phyloP scores from a whole-genome alignment of 768 basidiomycete genomes.

The Rhizopogon rudus region DNA sequence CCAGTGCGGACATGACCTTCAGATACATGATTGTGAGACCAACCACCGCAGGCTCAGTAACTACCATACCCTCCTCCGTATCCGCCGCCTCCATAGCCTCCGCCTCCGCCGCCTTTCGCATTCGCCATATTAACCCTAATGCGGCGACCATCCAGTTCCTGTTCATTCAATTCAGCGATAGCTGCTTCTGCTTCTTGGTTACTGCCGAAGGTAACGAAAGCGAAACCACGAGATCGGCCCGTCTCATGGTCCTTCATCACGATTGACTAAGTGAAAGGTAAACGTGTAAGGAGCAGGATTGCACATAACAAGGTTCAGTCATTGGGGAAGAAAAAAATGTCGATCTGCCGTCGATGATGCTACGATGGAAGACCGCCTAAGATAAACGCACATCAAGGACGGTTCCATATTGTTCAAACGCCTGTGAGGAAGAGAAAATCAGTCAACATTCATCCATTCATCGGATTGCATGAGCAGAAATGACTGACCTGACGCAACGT shows the following conservation, averaged over 20 bases:
- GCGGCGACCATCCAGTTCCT: conserved; percentile 50
- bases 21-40: background rate
- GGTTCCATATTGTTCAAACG: conserved; percentile 40
- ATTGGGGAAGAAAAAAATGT: conserved; percentile 9
- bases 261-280: conserved; percentile 19
- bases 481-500: conserved; percentile 18
- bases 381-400: conserved; percentile 45
- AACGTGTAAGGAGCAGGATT: conserved; percentile 14
- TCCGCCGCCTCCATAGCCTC: conserved; percentile 13
- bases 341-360: conserved; percentile 26
- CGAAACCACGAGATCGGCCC: conserved; percentile 53
- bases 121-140: conserved; percentile 45
- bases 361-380: conserved; percentile 24
- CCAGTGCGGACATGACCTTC: background rate
- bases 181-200: conserved; percentile 37
- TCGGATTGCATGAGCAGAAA: background rate
- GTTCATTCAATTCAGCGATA: conserved; percentile 41
- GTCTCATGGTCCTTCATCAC: conserved; percentile 50
- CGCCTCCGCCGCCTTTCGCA: conserved; percentile 17
- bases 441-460: background rate
- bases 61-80: conserved; percentile 5
- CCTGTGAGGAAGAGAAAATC: conserved; percentile 18
- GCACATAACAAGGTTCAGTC: conserved; percentile 21
- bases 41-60: background rate
- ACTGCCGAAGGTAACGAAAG: conserved; percentile 40